Conservation (phyloP, 257 asterid genomes). For the Rehmannia glutinosa region DNA sequence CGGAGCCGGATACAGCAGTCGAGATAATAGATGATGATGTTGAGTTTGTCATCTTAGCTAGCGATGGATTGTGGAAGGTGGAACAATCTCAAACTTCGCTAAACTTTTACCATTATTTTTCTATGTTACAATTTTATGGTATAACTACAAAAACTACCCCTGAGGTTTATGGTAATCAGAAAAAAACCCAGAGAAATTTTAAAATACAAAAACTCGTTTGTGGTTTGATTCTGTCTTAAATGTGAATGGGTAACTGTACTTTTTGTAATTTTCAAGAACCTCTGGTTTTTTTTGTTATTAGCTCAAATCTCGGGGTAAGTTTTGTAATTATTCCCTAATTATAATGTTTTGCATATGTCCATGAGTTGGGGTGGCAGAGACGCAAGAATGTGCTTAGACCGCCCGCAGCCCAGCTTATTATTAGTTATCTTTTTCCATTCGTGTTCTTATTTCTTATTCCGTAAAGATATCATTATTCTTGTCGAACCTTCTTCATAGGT, state of each 20-base stretch:
- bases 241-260: no score
- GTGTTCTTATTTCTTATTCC: no score
- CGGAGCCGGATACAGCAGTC: conserved; percentile 67
- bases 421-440: no score
- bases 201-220: neutral
- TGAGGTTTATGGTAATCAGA: neutral
- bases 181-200: neutral
- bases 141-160: neutral
- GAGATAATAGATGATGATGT: conserved; percentile 61
- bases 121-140: neutral
- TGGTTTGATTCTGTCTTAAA: neutral
- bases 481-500: conserved; percentile 41
- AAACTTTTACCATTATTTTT: neutral
- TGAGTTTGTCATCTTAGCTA: conserved; percentile 73
- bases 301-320: no score
- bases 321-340: no score
- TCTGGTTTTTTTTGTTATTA: no score
- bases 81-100: neutral
- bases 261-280: no score
- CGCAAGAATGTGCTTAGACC: no score
- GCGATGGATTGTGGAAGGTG: conserved; percentile 95
- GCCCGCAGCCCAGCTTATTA: no score
- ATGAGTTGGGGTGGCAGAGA: no score
- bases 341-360: no score
- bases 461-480: neutral